Percentiles rank a stretch among this genome's conserved stretches.
Evolutionary conservation across 1,139 yeast genomes (phyloP).

Genomic region (Saccharomyces hybrid): DNA sequence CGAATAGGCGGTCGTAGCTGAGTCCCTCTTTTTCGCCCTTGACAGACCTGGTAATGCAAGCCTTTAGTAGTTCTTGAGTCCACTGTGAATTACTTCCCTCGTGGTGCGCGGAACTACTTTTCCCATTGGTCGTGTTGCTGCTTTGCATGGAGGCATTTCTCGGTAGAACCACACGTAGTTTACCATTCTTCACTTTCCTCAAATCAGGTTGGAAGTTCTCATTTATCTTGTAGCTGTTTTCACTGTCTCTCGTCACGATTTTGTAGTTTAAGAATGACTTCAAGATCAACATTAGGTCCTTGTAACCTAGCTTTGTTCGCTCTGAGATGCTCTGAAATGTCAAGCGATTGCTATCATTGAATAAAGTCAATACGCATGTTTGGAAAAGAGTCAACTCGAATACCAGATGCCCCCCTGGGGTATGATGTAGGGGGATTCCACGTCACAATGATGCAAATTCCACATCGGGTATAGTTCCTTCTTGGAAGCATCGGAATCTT

Average conservation of each 20-base stretch:
- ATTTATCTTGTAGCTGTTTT: slow-evolving; percentile 13
- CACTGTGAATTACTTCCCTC: slow-evolving; percentile 25
- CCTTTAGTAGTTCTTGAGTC: slow-evolving; percentile 25
- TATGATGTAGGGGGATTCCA: slow-evolving; percentile 18
- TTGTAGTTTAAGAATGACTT: slow-evolving; percentile 18
- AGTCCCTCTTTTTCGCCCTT: slow-evolving; percentile 15
- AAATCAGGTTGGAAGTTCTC: slow-evolving; percentile 17
- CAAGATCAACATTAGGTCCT: slow-evolving; percentile 12
- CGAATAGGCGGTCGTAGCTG: slow-evolving; percentile 10
- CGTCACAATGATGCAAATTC: slow-evolving; percentile 27
- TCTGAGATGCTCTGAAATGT: slow-evolving; percentile 10
- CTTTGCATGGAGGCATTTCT: slow-evolving; percentile 1
- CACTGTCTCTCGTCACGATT: slow-evolving; percentile 9
- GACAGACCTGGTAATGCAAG: slow-evolving; percentile 23
- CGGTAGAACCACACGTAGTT: slow-evolving; percentile 17
- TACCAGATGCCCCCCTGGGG: slow-evolving; percentile 10
- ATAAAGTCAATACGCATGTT: slow-evolving; percentile 22
- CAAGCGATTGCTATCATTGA: slow-evolving; percentile 17
- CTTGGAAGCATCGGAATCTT: slow-evolving; percentile 9
- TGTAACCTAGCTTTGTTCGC: slow-evolving; percentile 8
- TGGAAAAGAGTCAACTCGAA: slow-evolving; percentile 26
- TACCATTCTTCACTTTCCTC: slow-evolving; percentile 16
- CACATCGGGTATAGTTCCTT: slow-evolving; percentile 18
- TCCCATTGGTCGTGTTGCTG: neutral
- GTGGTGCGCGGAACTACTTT: slow-evolving; percentile 7